Conservation (phyloP, 169 alveolate species). For the Plasmodium inui region DNA sequence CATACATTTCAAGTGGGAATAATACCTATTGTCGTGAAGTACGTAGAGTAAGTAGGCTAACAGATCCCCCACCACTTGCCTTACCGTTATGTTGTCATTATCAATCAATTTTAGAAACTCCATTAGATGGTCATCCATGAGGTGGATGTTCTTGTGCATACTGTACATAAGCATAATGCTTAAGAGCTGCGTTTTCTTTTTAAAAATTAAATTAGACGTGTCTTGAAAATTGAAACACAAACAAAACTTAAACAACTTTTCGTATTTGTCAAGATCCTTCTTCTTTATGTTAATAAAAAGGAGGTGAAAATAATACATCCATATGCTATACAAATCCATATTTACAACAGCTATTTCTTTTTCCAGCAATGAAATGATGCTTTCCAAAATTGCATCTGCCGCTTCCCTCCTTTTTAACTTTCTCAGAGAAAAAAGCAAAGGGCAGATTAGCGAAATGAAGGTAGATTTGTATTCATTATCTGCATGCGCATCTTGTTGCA, state of each 20-base stretch:
- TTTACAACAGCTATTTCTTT: conserved; percentile 61
- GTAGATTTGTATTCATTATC: conserved; percentile 68
- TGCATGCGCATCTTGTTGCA: conserved; percentile 45
- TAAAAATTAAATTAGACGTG: conserved; percentile 45
- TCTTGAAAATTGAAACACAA: conserved; percentile 50
- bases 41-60: conserved; percentile 33
- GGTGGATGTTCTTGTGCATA: conserved; percentile 50
- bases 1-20: conserved; percentile 41
- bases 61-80: conserved; percentile 54
- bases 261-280: conserved; percentile 43
- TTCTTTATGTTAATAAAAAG: conserved; percentile 67
- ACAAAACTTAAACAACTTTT: conserved; percentile 47
- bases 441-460: conserved; percentile 53
- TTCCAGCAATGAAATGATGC: conserved; percentile 19
- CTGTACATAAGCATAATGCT: conserved; percentile 62
- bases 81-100: conserved; percentile 64
- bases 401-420: conserved; percentile 36
- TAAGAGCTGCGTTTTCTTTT: conserved; percentile 50
- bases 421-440: conserved; percentile 42
- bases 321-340: conserved; percentile 53
- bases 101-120: conserved; percentile 32
- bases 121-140: conserved; percentile 30
- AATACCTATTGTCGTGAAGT: conserved; percentile 40
- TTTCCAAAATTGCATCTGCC: conserved; percentile 6
- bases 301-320: conserved; percentile 70